phyloP scores from a whole-genome alignment of 1,284 basidiomycete species.

The Ustilago cynodontis region DNA sequence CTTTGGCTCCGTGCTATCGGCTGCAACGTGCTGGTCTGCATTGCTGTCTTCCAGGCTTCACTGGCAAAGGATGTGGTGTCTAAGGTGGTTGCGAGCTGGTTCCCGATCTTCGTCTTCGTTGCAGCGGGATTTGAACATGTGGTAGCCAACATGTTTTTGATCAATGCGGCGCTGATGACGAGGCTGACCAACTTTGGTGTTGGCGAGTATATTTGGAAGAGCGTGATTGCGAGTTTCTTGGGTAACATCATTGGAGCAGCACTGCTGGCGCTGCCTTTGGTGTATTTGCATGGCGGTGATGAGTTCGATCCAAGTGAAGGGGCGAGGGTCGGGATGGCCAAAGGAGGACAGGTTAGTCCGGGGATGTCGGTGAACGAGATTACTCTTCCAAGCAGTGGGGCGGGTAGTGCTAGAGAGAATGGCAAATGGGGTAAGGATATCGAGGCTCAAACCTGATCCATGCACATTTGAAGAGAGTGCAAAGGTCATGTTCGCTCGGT shows the following conservation, averaged over 20 bases:
- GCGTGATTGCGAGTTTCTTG: constrained; percentile 77
- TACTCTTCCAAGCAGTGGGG: constrained; percentile 23
- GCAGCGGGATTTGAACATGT: constrained; percentile 79
- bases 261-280: constrained; percentile 73
- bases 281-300: constrained; percentile 59
- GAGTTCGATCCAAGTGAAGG: constrained; percentile 47
- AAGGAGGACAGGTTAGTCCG: constrained; percentile 11
- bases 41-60: constrained; percentile 85
- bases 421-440: constrained; percentile 33
- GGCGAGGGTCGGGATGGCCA: constrained; percentile 4
- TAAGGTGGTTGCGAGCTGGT: constrained; percentile 80
- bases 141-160: constrained; percentile 74
- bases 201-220: constrained; percentile 79
- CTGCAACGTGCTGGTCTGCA: constrained; percentile 82
- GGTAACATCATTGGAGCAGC: constrained; percentile 79
- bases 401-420: not conserved
- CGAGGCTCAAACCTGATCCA: constrained; percentile 32
- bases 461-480: not conserved
- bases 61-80: constrained; percentile 79
- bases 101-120: constrained; percentile 82
- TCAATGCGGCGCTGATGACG: constrained; percentile 75
- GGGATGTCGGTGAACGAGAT: constrained; percentile 29
- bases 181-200: constrained; percentile 54
- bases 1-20: constrained; percentile 82
- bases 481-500: too few relatives aligned